Evolutionary conservation across 2,329 filamentous ascomycete species (phyloP).

Genomic region (Teratosphaeria gauchensis): DNA sequence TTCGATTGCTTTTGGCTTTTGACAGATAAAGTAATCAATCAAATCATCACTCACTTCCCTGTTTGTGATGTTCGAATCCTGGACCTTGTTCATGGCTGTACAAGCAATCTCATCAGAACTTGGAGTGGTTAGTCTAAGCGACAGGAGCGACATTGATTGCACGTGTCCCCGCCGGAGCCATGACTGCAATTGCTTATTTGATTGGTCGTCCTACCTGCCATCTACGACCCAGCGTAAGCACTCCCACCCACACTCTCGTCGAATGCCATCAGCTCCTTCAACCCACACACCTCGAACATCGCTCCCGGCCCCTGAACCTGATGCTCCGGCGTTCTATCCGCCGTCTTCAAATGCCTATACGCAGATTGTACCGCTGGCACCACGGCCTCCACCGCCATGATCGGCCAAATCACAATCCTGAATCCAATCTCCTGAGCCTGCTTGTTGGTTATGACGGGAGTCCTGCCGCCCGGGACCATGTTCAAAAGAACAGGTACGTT

Average conservation of each 20-base stretch:
- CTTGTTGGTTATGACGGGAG: slow-evolving; percentile 42
- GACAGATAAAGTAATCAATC: no score
- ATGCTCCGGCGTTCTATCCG: slow-evolving; percentile 28
- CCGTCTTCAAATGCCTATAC: slow-evolving; percentile 25
- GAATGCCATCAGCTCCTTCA: slow-evolving; percentile 43
- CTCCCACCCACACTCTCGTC: slow-evolving; percentile 38
- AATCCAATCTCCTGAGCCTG: slow-evolving; percentile 50
- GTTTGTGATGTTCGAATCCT: no score
- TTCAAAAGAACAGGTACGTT: slow-evolving; percentile 47
- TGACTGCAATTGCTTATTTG: background rate
- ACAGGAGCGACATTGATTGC: background rate
- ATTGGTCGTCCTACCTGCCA: background rate
- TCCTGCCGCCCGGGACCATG: slow-evolving; percentile 48
- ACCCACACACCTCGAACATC: slow-evolving; percentile 44
- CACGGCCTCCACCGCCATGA: slow-evolving; percentile 39
- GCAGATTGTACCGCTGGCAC: slow-evolving; percentile 20
- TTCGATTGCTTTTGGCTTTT: background rate
- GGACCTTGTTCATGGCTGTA: background rate
- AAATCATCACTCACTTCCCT: no score
- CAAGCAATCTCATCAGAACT: background rate
- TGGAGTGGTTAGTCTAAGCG: background rate
- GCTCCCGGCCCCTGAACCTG: slow-evolving; percentile 35
- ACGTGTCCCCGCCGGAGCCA: background rate
- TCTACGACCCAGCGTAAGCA: slow-evolving; percentile 12
- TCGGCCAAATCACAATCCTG: slow-evolving; percentile 50